These are phyloP conservation scores for Marasmius sp. DNA, from an alignment of 1,284 basidiomycete genomes.

Conservation along the genomic window DNA sequence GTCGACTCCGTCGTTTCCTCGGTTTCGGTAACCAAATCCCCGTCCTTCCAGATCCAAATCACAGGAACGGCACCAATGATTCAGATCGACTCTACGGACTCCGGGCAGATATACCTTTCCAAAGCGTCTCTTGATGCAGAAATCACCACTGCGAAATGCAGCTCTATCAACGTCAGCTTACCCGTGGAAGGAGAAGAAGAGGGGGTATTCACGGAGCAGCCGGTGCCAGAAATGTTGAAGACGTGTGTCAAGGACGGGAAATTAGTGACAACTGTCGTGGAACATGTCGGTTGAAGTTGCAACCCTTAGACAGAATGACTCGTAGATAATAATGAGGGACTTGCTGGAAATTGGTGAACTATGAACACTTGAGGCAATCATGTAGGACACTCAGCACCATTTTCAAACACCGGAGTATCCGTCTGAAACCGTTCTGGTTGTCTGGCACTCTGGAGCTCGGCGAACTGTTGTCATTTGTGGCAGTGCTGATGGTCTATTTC, in stretches of 20 bases:
- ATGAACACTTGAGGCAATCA: too few species aligned
- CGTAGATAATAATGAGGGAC: too few species aligned
- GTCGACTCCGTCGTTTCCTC: conserved; percentile 92
- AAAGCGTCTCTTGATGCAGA: conserved; percentile 79
- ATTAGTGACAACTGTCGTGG: conserved; percentile 85
- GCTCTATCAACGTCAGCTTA: conserved; percentile 89
- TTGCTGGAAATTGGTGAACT: too few species aligned
- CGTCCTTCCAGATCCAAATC: conserved; percentile 92
- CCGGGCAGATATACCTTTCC: conserved; percentile 93
- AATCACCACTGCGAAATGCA: conserved; percentile 95
- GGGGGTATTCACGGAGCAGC: conserved; percentile 88
- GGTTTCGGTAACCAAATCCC: conserved; percentile 86
- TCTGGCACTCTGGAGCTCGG: background rate
- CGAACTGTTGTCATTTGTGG: background rate
- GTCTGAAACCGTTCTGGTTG: background rate
- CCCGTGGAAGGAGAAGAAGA: conserved; percentile 89
- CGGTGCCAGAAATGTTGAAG: conserved; percentile 96
- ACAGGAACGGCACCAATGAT: conserved; percentile 90
- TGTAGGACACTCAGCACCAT: too few species aligned
- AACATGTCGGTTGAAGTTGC: conserved; percentile 69
- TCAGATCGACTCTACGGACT: conserved; percentile 92
- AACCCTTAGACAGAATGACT: too few species aligned
- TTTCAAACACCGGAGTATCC: too few species aligned
- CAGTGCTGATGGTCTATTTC: background rate
- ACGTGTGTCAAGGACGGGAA: conserved; percentile 84